Evolutionary conservation across 257 asterid genomes (phyloP).

Genomic region (Solanum tacnaense): DNA sequence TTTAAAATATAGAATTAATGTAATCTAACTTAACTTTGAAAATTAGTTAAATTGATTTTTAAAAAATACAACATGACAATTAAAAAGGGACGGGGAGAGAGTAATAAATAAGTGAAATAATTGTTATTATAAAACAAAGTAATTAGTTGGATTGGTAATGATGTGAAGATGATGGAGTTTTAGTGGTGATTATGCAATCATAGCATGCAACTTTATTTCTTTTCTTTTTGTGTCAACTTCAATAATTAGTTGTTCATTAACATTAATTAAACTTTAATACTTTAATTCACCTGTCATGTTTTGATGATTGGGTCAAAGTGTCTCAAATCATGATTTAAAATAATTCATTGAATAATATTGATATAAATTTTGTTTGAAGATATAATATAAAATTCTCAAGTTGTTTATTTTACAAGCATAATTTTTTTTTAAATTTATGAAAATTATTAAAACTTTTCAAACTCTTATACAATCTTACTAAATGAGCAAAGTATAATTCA

Average conservation of each 20-base stretch:
- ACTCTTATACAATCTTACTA: background rate
- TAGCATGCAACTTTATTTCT: background rate
- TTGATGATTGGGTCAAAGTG: background rate
- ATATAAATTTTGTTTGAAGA: background rate
- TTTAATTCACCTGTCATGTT: background rate
- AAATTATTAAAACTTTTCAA: background rate
- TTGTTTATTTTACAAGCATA: background rate
- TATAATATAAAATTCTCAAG: background rate
- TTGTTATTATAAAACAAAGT: background rate
- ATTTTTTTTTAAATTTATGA: background rate
- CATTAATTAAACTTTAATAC: background rate
- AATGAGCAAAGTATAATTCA: background rate
- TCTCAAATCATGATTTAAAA: background rate
- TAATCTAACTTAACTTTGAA: too few relatives aligned
- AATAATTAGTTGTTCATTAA: background rate
- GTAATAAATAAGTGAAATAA: background rate
- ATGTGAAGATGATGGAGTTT: background rate
- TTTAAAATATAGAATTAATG: too few relatives aligned
- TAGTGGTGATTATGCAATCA: background rate
- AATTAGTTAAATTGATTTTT: too few relatives aligned
- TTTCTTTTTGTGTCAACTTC: background rate
- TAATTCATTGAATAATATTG: too few relatives aligned
- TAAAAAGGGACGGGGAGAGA: background rate
- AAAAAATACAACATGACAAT: too few relatives aligned
- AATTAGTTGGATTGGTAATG: background rate